These are phyloP conservation scores for Phialophora macrospora DNA, from an alignment of 2,329 filamentous ascomycete genomes.

Conservation along the genomic window DNA sequence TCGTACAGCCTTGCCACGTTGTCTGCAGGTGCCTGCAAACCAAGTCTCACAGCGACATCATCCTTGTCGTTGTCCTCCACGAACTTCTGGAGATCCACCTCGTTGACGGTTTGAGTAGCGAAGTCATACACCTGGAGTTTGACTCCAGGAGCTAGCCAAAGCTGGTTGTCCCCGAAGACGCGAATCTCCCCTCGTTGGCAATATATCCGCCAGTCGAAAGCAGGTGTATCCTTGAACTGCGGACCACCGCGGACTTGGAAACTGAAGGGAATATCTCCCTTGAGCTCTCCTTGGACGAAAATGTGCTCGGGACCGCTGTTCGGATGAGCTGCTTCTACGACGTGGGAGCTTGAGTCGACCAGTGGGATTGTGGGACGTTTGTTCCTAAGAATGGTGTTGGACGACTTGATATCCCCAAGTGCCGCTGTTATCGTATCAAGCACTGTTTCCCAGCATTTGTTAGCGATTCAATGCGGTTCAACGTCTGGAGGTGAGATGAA, in stretches of 20 bases:
- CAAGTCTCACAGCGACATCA: not conserved
- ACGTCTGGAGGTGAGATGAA: too few relatives aligned
- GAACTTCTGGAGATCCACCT: slow-evolving; percentile 8
- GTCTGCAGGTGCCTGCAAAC: slow-evolving; percentile 14
- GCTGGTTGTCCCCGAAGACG: not conserved
- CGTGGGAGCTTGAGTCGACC: slow-evolving; percentile 2
- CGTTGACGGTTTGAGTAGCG: slow-evolving; percentile 6
- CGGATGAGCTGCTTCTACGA: slow-evolving; percentile 5
- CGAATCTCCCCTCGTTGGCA: slow-evolving; percentile 12
- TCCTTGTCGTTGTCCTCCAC: slow-evolving; percentile 2
- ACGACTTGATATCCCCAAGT: slow-evolving; percentile 9
- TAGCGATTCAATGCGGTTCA: not conserved
- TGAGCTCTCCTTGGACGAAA: slow-evolving; percentile 9
- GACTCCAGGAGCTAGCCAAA: slow-evolving; percentile 4
- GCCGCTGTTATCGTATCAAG: slow-evolving; percentile 17
- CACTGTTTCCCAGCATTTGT: not conserved
- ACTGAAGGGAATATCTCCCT: slow-evolving; percentile 13
- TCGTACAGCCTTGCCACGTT: slow-evolving; percentile 22
- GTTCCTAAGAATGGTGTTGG: slow-evolving; percentile 7
- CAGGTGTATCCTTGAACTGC: slow-evolving; percentile 17
- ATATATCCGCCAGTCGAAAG: slow-evolving; percentile 18
- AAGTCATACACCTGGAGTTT: slow-evolving; percentile 13
- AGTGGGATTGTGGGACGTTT: slow-evolving; percentile 4
- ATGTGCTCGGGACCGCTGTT: slow-evolving; percentile 12
- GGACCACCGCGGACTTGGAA: slow-evolving; percentile 16